These are phyloP conservation scores for Claviceps sp. DNA, from an alignment of 2,329 filamentous ascomycete species.

Conservation along the genomic window DNA sequence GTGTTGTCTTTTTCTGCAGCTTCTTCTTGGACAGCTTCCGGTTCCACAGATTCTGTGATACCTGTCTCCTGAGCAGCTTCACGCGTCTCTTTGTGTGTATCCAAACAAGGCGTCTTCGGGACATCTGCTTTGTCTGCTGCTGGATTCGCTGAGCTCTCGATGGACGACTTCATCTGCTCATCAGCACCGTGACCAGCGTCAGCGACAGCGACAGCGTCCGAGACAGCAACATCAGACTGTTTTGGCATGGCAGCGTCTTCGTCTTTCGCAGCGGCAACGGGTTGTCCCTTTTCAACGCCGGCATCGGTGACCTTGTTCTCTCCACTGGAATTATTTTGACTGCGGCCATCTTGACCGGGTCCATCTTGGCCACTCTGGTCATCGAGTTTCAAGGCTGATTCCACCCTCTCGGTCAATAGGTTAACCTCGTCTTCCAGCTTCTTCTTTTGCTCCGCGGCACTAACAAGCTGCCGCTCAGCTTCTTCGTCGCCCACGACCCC, in stretches of 20 bases:
- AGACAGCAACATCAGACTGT: not conserved
- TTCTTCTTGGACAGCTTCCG: not conserved
- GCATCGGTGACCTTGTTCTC: too few relatives aligned
- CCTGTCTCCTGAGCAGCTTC: not conserved
- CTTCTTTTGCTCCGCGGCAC: slow-evolving; percentile 16
- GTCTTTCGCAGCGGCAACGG: too few relatives aligned
- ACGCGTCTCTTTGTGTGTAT: not conserved
- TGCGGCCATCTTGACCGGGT: too few relatives aligned
- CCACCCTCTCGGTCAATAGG: slow-evolving; percentile 23
- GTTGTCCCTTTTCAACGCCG: too few relatives aligned
- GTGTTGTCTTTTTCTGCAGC: not conserved
- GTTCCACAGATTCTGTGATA: not conserved
- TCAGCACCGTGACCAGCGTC: not conserved
- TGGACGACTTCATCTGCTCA: not conserved
- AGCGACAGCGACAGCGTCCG: not conserved
- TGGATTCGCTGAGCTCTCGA: not conserved
- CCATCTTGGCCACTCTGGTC: slow-evolving; percentile 9
- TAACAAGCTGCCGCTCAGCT: slow-evolving; percentile 32
- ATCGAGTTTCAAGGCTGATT: slow-evolving; percentile 19
- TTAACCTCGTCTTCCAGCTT: slow-evolving; percentile 32
- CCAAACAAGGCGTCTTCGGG: not conserved
- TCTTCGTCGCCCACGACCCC: slow-evolving; percentile 49
- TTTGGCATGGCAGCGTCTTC: not conserved
- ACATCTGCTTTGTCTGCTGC: not conserved
- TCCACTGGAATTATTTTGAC: too few relatives aligned